A percentile compares a stretch with the other conserved stretches of the same genome.
Conservation (phyloP, 768 basidiomycete genomes). For the Cantharellus anzutake region DNA sequence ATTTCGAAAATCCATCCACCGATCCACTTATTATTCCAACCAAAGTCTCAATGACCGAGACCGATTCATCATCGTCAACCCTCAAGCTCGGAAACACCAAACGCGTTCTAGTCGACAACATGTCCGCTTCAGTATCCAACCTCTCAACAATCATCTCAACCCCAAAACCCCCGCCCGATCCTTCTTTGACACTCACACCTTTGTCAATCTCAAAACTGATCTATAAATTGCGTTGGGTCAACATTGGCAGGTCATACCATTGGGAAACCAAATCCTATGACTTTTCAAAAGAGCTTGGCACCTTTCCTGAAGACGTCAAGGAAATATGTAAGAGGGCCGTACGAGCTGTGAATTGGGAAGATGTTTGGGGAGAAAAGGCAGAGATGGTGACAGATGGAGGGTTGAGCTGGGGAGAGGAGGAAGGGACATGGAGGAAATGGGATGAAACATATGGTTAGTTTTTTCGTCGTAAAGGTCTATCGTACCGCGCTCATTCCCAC, state of each 20-base stretch:
- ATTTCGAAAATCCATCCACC: too few relatives aligned
- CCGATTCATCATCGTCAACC: slow-evolving; percentile 1
- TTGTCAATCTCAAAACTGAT: slow-evolving; percentile 36
- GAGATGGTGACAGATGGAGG: slow-evolving; percentile 3
- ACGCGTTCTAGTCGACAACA: slow-evolving; percentile 42
- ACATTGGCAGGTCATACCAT: slow-evolving; percentile 91
- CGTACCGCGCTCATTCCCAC: background rate
- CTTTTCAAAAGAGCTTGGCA: slow-evolving; percentile 48
- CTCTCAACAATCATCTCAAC: slow-evolving; percentile 31
- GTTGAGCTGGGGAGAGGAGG: slow-evolving; percentile 33
- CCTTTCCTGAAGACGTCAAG: slow-evolving; percentile 37
- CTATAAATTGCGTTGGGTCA: slow-evolving; percentile 79
- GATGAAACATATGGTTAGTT: slow-evolving; percentile 50
- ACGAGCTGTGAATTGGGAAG: slow-evolving; percentile 42
- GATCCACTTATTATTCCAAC: slow-evolving; percentile 22
- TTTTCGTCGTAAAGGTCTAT: background rate
- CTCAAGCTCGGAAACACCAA: slow-evolving; percentile 2
- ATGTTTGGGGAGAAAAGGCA: slow-evolving; percentile 29
- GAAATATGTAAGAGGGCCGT: slow-evolving; percentile 47
- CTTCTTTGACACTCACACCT: slow-evolving; percentile 41
- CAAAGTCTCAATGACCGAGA: slow-evolving; percentile 11
- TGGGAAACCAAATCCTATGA: slow-evolving; percentile 96
- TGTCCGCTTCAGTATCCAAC: slow-evolving; percentile 39
- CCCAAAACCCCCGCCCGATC: slow-evolving; percentile 42
- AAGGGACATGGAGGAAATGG: slow-evolving; percentile 53